phyloP scores from a whole-genome alignment of 495 filamentous ascomycete species.

The Xylaria curta region DNA sequence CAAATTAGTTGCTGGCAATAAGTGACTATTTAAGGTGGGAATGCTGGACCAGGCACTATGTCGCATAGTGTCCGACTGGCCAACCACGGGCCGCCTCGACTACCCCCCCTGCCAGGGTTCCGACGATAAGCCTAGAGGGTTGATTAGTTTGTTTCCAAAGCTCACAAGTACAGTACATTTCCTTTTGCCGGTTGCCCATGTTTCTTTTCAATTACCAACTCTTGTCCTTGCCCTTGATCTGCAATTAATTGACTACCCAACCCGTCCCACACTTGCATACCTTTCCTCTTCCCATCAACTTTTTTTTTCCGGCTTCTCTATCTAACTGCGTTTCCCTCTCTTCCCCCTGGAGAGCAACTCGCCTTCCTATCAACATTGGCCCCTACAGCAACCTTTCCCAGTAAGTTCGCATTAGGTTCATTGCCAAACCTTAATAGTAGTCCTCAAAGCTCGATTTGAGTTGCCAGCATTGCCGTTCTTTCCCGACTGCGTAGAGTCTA shows the following conservation, averaged over 20 bases:
- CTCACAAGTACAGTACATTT: constrained; percentile 18
- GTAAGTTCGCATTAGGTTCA: constrained; percentile 5
- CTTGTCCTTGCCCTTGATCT: constrained; percentile 24
- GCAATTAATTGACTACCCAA: constrained; percentile 29
- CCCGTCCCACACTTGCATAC: constrained; percentile 26
- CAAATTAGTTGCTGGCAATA: constrained; percentile 14
- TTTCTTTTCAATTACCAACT: constrained; percentile 30
- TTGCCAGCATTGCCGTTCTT: not conserved
- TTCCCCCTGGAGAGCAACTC: constrained; percentile 6
- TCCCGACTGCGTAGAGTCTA: constrained; percentile 11
- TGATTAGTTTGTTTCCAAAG: constrained; percentile 23
- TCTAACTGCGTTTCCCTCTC: not conserved
- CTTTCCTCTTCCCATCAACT: constrained; percentile 22
- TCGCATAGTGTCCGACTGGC: constrained; percentile 6
- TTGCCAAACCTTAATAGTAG: constrained; percentile 15
- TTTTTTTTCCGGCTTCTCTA: not conserved
- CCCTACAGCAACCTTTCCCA: not conserved
- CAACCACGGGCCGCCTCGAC: constrained; percentile 6
- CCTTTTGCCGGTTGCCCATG: constrained; percentile 26
- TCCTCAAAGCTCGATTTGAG: not conserved
- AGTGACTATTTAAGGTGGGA: constrained; percentile 14
- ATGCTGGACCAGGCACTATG: constrained; percentile 15
- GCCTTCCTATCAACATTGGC: not conserved
- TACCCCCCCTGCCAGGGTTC: constrained; percentile 16
- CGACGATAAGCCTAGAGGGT: constrained; percentile 22